These are phyloP conservation scores for Penicillium simplicissimum DNA, from an alignment of 495 filamentous ascomycete species.

Conservation along the genomic window DNA sequence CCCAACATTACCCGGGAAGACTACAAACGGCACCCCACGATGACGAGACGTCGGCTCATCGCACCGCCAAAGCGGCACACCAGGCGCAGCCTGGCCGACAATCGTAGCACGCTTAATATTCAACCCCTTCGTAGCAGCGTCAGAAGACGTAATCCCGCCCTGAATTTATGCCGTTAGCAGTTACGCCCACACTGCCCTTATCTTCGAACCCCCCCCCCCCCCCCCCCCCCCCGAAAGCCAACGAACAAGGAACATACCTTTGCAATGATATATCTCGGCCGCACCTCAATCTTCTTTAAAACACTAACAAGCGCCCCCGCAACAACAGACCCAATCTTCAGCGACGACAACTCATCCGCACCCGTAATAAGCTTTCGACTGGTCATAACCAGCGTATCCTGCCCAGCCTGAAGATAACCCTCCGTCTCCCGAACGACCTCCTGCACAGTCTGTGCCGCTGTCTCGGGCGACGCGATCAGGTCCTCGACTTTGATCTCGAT, in stretches of 20 bases:
- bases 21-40: slow-evolving; percentile 51
- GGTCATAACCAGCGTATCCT: slow-evolving; percentile 56
- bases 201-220: too few species aligned
- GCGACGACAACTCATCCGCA: slow-evolving; percentile 41
- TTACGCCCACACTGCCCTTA: background rate
- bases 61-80: slow-evolving; percentile 57
- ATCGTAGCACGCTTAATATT: slow-evolving; percentile 53
- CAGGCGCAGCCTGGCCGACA: slow-evolving; percentile 54
- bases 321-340: slow-evolving; percentile 47
- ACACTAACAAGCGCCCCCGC: slow-evolving; percentile 49
- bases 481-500: slow-evolving; percentile 50
- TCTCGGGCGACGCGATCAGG: slow-evolving; percentile 38
- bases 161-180: slow-evolving; percentile 9
- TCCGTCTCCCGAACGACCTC: slow-evolving; percentile 33
- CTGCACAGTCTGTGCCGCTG: slow-evolving; percentile 22
- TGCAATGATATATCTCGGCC: slow-evolving; percentile 54
- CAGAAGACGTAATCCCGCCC: slow-evolving; percentile 56
- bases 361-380: slow-evolving; percentile 52
- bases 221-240: too few species aligned
- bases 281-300: slow-evolving; percentile 39
- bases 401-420: slow-evolving; percentile 27
- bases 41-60: slow-evolving; percentile 49
- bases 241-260: slow-evolving; percentile 37
- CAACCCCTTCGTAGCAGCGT: slow-evolving; percentile 54
- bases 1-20: slow-evolving; percentile 61